A percentile compares a stretch with the other conserved stretches of the same genome.
These are phyloP conservation scores for Sphagnum contortum DNA, from an alignment of 225 moss, liverwort and hornwort species.

Conservation along the genomic window DNA sequence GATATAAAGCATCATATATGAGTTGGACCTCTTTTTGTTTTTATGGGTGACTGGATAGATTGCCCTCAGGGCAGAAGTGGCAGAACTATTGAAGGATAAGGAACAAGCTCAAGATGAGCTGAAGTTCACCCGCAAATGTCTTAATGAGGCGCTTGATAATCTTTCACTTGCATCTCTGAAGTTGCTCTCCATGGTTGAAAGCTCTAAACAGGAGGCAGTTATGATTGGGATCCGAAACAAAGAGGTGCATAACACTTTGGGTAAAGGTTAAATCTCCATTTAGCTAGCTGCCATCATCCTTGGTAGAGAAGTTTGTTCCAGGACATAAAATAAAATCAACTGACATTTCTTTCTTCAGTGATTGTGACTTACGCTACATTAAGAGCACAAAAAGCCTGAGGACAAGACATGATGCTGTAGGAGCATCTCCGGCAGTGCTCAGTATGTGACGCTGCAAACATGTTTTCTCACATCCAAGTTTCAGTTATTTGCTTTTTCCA, in stretches of 20 bases:
- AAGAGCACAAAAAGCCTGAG: no score
- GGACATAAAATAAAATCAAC: no score
- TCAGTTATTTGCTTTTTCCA: no score
- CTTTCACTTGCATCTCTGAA: slow-evolving; percentile 5
- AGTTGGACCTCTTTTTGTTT: background rate
- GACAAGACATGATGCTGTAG: no score
- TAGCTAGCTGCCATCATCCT: background rate
- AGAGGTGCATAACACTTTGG: background rate
- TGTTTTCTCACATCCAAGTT: no score
- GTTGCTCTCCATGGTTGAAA: slow-evolving; percentile 3
- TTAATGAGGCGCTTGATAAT: slow-evolving; percentile 8
- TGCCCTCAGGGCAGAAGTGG: slow-evolving; percentile 3
- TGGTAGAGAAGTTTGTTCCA: no score
- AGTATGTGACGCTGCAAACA: no score
- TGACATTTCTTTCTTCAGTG: no score
- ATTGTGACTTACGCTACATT: no score
- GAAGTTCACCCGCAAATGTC: slow-evolving; percentile 5
- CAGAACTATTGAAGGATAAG: slow-evolving; percentile 7
- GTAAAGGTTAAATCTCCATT: background rate
- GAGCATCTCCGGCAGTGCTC: no score
- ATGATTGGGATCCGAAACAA: background rate
- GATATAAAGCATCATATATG: no score
- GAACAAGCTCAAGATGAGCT: slow-evolving; percentile 6
- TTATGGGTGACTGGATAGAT: slow-evolving; percentile 1
- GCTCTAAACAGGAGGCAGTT: background rate